Conservation (phyloP, 768 basidiomycete genomes). For the Xanthoconium stramineum region DNA sequence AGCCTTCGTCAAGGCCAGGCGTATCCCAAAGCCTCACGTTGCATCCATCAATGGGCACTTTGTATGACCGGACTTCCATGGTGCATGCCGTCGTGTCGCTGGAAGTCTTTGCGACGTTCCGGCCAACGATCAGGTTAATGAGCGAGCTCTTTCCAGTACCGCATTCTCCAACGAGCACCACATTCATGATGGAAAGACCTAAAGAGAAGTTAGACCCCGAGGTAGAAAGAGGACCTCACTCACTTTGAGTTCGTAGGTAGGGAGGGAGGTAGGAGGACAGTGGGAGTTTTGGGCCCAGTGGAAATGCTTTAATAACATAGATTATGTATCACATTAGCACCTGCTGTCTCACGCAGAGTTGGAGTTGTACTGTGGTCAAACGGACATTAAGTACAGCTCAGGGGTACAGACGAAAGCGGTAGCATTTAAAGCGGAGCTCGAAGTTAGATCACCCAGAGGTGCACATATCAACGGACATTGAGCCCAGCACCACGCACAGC, state of each 20-base stretch:
- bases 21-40: conserved; percentile 15
- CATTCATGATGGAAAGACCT: conserved; percentile 15
- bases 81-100: conserved; percentile 22
- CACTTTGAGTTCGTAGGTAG: background rate
- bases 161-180: conserved; percentile 24
- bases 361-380: background rate
- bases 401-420: conserved; percentile 11
- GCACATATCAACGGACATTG: conserved; percentile 10
- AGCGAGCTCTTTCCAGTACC: conserved; percentile 27
- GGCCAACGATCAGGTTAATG: conserved; percentile 18
- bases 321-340: background rate
- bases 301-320: conserved; percentile 7
- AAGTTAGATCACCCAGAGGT: conserved; percentile 15
- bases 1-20: conserved; percentile 18
- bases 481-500: conserved; percentile 18
- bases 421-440: conserved; percentile 21
- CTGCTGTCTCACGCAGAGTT: background rate
- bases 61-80: conserved; percentile 5
- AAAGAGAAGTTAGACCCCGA: background rate
- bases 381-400: conserved; percentile 1
- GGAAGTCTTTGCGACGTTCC: conserved; percentile 14
- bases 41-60: conserved; percentile 9
- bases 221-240: background rate
- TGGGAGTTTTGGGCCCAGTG: too few relatives aligned
- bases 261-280: background rate